Percentiles rank a stretch among this genome's conserved stretches.
Conservation (phyloP, 495 filamentous ascomycete species). For the Tetracladium marchalianum region DNA sequence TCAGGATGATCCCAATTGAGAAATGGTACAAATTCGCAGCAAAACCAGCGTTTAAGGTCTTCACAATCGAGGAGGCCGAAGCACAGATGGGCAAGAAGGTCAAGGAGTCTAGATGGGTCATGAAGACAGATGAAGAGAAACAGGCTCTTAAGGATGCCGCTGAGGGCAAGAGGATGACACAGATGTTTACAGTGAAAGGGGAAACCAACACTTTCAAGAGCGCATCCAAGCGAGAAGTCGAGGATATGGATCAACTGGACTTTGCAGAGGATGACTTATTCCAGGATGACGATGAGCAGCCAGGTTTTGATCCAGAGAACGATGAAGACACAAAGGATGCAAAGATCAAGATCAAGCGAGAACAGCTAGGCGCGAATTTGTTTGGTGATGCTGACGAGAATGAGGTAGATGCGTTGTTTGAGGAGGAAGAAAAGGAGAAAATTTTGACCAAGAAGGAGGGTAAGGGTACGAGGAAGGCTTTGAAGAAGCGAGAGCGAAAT, state of each 20-base stretch:
- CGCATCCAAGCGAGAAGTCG: slow-evolving; percentile 38
- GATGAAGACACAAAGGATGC: slow-evolving; percentile 86
- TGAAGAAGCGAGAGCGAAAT: slow-evolving; percentile 78
- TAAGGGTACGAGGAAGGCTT: slow-evolving; percentile 65
- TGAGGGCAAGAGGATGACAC: slow-evolving; percentile 34
- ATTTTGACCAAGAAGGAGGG: slow-evolving; percentile 57
- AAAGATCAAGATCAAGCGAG: slow-evolving; percentile 73
- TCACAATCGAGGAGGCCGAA: slow-evolving; percentile 80
- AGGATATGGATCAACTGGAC: slow-evolving; percentile 50
- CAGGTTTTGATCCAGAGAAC: slow-evolving; percentile 63
- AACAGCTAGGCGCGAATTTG: slow-evolving; percentile 77
- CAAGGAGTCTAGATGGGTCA: slow-evolving; percentile 69
- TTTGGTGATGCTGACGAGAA: slow-evolving; percentile 79
- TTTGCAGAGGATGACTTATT: slow-evolving; percentile 48
- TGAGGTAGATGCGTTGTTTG: slow-evolving; percentile 74
- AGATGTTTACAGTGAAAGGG: slow-evolving; percentile 35
- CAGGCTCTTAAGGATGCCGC: slow-evolving; percentile 41
- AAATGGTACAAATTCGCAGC: slow-evolving; percentile 90
- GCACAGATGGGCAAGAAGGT: slow-evolving; percentile 62
- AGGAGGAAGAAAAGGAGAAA: slow-evolving; percentile 56
- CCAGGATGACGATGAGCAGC: slow-evolving; percentile 83
- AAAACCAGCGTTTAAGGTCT: slow-evolving; percentile 71
- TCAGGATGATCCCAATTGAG: slow-evolving; percentile 86
- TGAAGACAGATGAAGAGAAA: slow-evolving; percentile 50
- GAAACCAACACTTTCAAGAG: slow-evolving; percentile 42